A percentile compares a stretch with the other conserved stretches of the same genome.
Conservation (phyloP, 2,329 filamentous ascomycete genomes). For the Phaeosphaeriaceae sp. region DNA sequence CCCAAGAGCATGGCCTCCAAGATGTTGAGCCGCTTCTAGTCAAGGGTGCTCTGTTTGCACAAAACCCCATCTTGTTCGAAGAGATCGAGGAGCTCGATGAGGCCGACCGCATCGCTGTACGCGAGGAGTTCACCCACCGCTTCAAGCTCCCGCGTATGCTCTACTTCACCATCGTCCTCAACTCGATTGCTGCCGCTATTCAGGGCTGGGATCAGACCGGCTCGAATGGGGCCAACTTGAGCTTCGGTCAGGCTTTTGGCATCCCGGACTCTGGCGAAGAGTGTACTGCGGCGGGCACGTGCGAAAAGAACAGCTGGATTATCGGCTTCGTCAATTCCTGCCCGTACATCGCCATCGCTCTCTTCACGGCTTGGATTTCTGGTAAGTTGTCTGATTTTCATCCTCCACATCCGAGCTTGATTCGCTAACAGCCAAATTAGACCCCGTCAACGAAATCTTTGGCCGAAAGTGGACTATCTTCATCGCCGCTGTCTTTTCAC, state of each 20-base stretch:
- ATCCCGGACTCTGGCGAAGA: constrained; percentile 33
- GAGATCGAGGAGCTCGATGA: constrained; percentile 67
- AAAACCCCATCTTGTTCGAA: constrained; percentile 70
- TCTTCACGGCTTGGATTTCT: constrained; percentile 35
- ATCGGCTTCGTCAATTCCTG: constrained; percentile 42
- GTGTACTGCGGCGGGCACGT: constrained; percentile 32
- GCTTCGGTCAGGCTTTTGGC: constrained; percentile 57
- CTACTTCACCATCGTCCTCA: constrained; percentile 71
- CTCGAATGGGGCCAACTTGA: constrained; percentile 61
- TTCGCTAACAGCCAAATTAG: constrained; percentile 8
- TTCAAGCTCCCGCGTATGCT: constrained; percentile 65
- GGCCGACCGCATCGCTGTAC: constrained; percentile 65
- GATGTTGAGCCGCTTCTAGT: constrained; percentile 65
- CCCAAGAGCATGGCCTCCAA: constrained; percentile 63
- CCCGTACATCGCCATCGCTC: constrained; percentile 39
- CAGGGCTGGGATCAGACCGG: constrained; percentile 70
- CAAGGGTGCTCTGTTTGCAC: constrained; percentile 69
- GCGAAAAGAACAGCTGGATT: constrained; percentile 42
- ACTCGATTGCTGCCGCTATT: constrained; percentile 74
- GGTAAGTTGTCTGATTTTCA: not conserved
- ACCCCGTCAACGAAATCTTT: constrained; percentile 39
- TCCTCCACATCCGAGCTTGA: no score
- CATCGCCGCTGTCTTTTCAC: constrained; percentile 42
- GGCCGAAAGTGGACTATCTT: constrained; percentile 45
- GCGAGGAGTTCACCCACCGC: constrained; percentile 68